Base-by-base conservation (phyloP, 2,329 filamentous ascomycete genomes). In the Cryphonectria japonica region DNA sequence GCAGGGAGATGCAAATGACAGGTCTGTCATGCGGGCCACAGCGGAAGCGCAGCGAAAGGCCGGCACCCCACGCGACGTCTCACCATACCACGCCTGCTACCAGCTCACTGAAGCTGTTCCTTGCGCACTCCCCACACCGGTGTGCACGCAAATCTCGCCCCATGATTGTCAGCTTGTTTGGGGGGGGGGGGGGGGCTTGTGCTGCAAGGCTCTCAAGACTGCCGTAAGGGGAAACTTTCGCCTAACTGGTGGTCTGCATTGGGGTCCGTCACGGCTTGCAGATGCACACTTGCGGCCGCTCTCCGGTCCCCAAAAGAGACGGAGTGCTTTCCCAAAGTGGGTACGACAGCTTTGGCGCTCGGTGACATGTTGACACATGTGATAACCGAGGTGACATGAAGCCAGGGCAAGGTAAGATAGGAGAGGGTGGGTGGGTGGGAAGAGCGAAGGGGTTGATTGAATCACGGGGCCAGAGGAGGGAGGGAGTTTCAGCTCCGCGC, bases 51-150 rank as follows among this genome's bases (percentile, higher is more conserved):
- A 61, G 67, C 26, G 32, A 62, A 34, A 34, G 39, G 41, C 8
- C n/a, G 4, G 46, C 37, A 26, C 39, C 39, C 32, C 46, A 67
- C n/a, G 50, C 52, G 52, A 63, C 26, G 68, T 72, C 62, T 50
- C 65, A 70, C 65, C 26, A 62, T 61, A 39, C 52, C 59, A 46
- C 65, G 39, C n/a, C 67, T 61, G 50, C 41, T 60, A 26, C 60
- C 67, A 69, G 9, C 61, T 69, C 26, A 65, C 46, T 60, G 54
- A 67, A 70, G 43, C 70, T 32, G 52, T 61, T 67, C 54, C 57
- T 59, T 71, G 54, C 29, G 57, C 59, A 32, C 59, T 62, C 46
- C 67, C 69, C 71, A 71, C 69, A 71, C 69, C 71, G 66, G 69
- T 71, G 66, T 63, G 66, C 39, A n/a, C 29, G 8, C 34, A 63